Percentiles rank a stretch among this genome's conserved stretches.
These are phyloP conservation scores for Penicillium lagena DNA, from an alignment of 495 filamentous ascomycete species.

Conservation along the genomic window DNA sequence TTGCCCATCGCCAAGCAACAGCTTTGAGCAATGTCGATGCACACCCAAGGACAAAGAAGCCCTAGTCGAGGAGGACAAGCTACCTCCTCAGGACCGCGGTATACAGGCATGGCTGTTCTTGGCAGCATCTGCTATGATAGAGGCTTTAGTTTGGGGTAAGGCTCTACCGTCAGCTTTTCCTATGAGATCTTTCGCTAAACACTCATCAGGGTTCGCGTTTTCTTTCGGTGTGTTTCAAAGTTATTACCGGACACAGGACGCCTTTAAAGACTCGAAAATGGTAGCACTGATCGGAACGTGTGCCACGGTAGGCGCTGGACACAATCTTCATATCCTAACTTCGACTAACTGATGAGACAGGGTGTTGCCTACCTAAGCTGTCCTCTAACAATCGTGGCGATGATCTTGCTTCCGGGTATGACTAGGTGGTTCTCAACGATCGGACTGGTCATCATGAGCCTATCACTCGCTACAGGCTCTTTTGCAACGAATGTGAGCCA, in stretches of 20 bases:
- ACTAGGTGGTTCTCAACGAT: conserved; percentile 15
- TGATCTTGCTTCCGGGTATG: conserved; percentile 16
- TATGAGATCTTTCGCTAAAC: not conserved
- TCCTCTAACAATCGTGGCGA: conserved; percentile 9
- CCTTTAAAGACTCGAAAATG: conserved; percentile 25
- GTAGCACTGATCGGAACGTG: conserved; percentile 44
- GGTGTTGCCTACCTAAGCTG: conserved; percentile 18
- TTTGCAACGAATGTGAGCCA: conserved; percentile 39
- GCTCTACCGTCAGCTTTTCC: not conserved
- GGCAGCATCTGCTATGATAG: conserved; percentile 12
- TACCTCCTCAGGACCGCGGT: conserved; percentile 13
- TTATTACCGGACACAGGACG: conserved; percentile 15
- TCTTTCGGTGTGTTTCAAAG: conserved; percentile 24
- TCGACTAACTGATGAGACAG: too few species aligned
- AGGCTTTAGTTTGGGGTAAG: conserved; percentile 15
- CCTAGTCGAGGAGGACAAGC: not conserved
- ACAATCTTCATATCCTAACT: too few species aligned
- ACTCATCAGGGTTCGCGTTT: conserved; percentile 14
- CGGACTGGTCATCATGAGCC: conserved; percentile 23
- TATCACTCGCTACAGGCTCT: conserved; percentile 36
- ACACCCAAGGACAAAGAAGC: not conserved
- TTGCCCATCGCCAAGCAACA: too few species aligned
- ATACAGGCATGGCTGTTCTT: conserved; percentile 15
- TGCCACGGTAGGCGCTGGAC: conserved; percentile 27
- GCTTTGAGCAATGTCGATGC: too few species aligned